Percentiles rank a stretch among this genome's conserved stretches.
Evolutionary conservation across 768 basidiomycete genomes (phyloP).

Genomic region (Ramaria sp.): DNA sequence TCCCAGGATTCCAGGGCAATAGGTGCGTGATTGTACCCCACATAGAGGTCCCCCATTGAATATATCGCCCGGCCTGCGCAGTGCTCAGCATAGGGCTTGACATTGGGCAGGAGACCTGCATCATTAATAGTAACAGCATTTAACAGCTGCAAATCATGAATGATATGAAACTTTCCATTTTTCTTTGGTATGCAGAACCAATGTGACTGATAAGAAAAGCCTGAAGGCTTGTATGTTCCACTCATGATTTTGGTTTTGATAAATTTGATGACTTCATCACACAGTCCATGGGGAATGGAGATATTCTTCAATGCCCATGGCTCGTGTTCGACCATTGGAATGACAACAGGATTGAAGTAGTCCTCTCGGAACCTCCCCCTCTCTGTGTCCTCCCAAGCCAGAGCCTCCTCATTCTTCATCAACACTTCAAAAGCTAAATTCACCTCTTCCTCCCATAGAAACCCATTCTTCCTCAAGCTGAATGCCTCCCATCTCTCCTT

Average conservation of each 20-base stretch:
- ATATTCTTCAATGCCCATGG: conserved; percentile 27
- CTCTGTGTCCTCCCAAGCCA: conserved; percentile 12
- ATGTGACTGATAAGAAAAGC: conserved; percentile 24
- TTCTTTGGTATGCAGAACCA: conserved; percentile 34
- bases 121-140: conserved; percentile 29
- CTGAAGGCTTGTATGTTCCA: conserved; percentile 27
- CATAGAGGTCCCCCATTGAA: conserved; percentile 18
- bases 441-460: too few species aligned
- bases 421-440: too few species aligned
- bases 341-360: conserved; percentile 20
- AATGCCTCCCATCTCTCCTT: conserved; percentile 10
- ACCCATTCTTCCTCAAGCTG: too few species aligned
- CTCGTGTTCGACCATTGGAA: conserved; percentile 25
- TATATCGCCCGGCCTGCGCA: conserved; percentile 13
- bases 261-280: conserved; percentile 20
- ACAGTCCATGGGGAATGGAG: conserved; percentile 25
- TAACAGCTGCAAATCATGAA: conserved; percentile 28
- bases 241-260: conserved; percentile 24
- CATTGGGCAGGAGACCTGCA: conserved; percentile 22
- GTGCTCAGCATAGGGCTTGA: conserved; percentile 23
- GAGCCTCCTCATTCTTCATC: conserved; percentile 5
- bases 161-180: conserved; percentile 25
- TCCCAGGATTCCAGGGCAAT: conserved; percentile 23
- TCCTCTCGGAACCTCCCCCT: conserved; percentile 16
- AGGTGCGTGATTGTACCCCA: conserved; percentile 9